Percentiles rank a stretch among this genome's conserved stretches.
phyloP scores from a whole-genome alignment of 2,329 filamentous ascomycete species.

The Parastagonospora avenae region DNA sequence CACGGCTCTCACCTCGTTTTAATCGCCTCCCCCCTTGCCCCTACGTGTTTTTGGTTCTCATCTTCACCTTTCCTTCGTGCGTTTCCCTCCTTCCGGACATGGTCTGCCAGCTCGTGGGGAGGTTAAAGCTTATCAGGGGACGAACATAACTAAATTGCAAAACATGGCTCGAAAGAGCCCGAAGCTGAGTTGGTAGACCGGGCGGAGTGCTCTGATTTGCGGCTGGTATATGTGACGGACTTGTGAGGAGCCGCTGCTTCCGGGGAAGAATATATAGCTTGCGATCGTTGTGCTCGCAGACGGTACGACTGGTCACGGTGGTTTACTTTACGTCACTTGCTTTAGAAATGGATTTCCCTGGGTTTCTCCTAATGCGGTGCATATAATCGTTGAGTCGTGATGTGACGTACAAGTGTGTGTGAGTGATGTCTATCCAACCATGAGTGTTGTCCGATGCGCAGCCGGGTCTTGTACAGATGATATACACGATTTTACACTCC shows the following conservation, averaged over 20 bases:
- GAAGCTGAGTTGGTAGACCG: conserved; percentile 27
- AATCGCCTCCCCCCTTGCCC: conserved; percentile 39
- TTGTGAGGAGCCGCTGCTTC: conserved; percentile 33
- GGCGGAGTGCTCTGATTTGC: conserved; percentile 22
- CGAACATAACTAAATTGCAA: conserved; percentile 45
- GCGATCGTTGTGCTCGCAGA: conserved; percentile 30
- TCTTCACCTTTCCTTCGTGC: conserved; percentile 34
- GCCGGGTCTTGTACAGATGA: not conserved
- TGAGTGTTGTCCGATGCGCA: not conserved
- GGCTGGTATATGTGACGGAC: conserved; percentile 20
- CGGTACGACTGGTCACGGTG: conserved; percentile 11
- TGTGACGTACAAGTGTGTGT: conserved; percentile 2
- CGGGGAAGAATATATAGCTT: conserved; percentile 34
- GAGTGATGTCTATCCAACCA: not conserved
- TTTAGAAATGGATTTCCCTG: conserved; percentile 15
- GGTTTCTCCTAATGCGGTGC: not conserved
- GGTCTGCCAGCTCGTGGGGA: conserved; percentile 51
- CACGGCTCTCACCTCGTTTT: conserved; percentile 34
- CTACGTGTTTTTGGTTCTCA: conserved; percentile 33
- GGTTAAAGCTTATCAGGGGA: conserved; percentile 45
- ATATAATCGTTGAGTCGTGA: conserved; percentile 5
- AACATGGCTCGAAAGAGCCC: conserved; percentile 23
- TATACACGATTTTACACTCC: not conserved
- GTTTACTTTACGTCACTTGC: conserved; percentile 13
- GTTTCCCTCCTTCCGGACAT: conserved; percentile 44